phyloP scores from a whole-genome alignment of 352 stramenopile species.

The Phytopythium sindhum region DNA sequence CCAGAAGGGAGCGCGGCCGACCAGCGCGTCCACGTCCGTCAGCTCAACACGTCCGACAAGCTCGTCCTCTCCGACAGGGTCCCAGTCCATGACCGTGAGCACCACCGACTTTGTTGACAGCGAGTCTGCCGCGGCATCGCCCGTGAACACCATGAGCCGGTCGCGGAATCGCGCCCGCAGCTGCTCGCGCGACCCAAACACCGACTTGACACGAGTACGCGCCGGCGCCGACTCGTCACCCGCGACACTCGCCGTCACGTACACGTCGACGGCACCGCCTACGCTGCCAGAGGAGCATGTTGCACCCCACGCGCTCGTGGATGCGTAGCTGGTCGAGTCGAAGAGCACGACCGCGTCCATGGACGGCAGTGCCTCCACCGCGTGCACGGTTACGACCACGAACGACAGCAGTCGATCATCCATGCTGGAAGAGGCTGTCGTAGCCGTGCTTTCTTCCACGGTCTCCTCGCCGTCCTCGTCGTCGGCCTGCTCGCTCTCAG shows the following conservation, averaged over 20 bases:
- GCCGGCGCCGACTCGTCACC: slow-evolving; percentile 30
- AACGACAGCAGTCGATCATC: slow-evolving; percentile 43
- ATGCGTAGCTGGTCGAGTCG: slow-evolving; percentile 40
- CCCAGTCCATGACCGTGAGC: slow-evolving; percentile 69
- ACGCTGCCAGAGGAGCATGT: slow-evolving; percentile 1
- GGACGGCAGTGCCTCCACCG: slow-evolving; percentile 55
- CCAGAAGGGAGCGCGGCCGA: slow-evolving; percentile 53
- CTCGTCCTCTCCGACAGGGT: slow-evolving; percentile 61
- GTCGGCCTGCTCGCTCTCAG: slow-evolving; percentile 4
- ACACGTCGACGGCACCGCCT: slow-evolving; percentile 62
- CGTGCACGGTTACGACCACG: slow-evolving; percentile 54
- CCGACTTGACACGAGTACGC: slow-evolving; percentile 67
- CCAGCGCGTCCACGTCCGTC: slow-evolving; percentile 31
- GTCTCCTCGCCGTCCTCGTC: slow-evolving; percentile 17
- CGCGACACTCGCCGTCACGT: slow-evolving; percentile 42
- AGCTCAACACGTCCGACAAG: slow-evolving; percentile 51
- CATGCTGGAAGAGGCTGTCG: not conserved
- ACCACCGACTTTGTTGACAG: slow-evolving; percentile 17
- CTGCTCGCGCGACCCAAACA: slow-evolving; percentile 55
- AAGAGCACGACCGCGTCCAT: slow-evolving; percentile 51
- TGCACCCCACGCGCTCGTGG: slow-evolving; percentile 15
- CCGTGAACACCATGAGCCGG: slow-evolving; percentile 53
- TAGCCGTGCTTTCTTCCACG: slow-evolving; percentile 7
- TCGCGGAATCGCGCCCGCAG: slow-evolving; percentile 64
- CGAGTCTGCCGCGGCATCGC: slow-evolving; percentile 12